Conservation (phyloP, 208 protist species). For the Trypanosoma grayi region DNA sequence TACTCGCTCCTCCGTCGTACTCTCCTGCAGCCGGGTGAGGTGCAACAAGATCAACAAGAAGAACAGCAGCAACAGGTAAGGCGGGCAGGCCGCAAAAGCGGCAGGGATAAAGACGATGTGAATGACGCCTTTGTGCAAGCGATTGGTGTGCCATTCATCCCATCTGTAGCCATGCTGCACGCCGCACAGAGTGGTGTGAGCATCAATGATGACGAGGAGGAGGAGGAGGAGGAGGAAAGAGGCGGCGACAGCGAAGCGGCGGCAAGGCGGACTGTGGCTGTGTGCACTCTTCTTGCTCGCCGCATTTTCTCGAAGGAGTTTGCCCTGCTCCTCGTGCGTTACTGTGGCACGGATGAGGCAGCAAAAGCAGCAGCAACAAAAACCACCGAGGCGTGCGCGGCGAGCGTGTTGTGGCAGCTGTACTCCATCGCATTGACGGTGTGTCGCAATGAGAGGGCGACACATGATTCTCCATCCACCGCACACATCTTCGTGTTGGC, state of each 20-base stretch:
- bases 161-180: neutral
- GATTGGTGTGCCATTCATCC: slow-evolving; percentile 22
- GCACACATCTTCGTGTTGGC: slow-evolving; percentile 12
- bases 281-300: slow-evolving; percentile 6
- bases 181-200: neutral
- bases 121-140: slow-evolving; percentile 21
- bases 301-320: slow-evolving; percentile 25
- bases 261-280: neutral
- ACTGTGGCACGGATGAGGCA: neutral
- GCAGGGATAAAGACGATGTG: neutral
- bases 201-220: slow-evolving; percentile 1
- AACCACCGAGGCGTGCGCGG: neutral
- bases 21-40: slow-evolving; percentile 1
- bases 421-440: slow-evolving; percentile 16
- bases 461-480: neutral
- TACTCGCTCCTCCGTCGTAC: slow-evolving; percentile 11
- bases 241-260: neutral
- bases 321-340: slow-evolving; percentile 9
- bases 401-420: slow-evolving; percentile 9
- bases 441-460: neutral
- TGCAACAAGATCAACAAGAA: neutral
- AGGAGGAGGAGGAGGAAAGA: neutral
- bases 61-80: neutral
- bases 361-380: neutral
- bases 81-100: slow-evolving; percentile 11